Evolutionary conservation across 768 basidiomycete species (phyloP), one percentile per base, ranked within the genome.

Genomic region (Pleurotus giganteus): DNA sequence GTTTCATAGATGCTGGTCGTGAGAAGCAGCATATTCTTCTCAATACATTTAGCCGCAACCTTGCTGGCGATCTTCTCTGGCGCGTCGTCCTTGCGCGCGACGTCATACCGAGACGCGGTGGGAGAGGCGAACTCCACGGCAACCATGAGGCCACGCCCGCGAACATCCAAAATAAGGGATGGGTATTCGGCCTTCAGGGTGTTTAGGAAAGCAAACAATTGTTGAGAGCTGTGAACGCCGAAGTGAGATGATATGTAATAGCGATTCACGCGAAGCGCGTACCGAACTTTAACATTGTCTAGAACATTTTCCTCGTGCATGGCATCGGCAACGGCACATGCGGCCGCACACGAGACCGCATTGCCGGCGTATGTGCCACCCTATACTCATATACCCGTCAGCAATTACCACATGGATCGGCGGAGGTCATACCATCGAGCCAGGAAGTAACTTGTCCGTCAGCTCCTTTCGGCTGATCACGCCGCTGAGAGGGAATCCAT

Each of bases 281-380:
- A 88, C 84, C 95, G 79, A 4, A 75, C 80, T 47, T 79, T 71
- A 37, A 95, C 93, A 64, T 97, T 97, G 8, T 81, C 80, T 17
- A 94, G 76, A 43, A 94, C 78, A n/a, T 87, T 83, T 62, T 95
- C 93, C 58, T 89, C 85, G 49, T 76, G 72, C 68, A 97, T 85
- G 1, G 77, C 87, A 53, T 93, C 87, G 19, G 79, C 80, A 17
- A 91, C 89, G 0, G 94, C 94, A 19, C 87, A 77, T 3, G 86
- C 95, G 3, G 96, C 96, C 0, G 96, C 95, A 64, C 95, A 98
- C 0, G 90, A 78, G 0, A 98, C 91, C 0, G 91, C 86, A 63
- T 96, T 98, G 24, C 95, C 95, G 1, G 91, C 91, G 59, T 94
- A 95, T 4, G 93, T 94, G 21, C 93, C 91, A 24, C 90, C 91